Percentiles rank a stretch among this genome's conserved stretches.
phyloP scores from a whole-genome alignment of 2,329 filamentous ascomycete genomes.

The Monascus ruber region DNA sequence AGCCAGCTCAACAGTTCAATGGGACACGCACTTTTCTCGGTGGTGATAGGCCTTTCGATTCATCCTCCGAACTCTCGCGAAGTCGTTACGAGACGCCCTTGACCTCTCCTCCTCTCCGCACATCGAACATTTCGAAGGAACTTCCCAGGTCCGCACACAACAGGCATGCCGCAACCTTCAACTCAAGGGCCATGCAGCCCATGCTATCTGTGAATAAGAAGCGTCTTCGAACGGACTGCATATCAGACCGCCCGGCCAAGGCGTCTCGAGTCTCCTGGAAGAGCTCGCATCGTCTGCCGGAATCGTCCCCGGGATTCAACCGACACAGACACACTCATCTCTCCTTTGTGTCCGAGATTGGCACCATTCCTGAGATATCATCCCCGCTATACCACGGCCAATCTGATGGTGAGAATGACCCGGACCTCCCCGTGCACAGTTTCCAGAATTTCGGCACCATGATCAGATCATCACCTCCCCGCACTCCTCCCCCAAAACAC shows the following conservation, averaged over 20 bases:
- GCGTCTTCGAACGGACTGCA: conserved; percentile 58
- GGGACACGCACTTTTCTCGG: conserved; percentile 44
- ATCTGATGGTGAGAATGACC: conserved; percentile 68
- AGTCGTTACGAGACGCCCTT: conserved; percentile 38
- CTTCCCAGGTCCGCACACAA: conserved; percentile 46
- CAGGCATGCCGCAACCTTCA: conserved; percentile 34
- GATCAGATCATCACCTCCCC: conserved; percentile 68
- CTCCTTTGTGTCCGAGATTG: conserved; percentile 65
- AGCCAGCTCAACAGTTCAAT: conserved; percentile 55
- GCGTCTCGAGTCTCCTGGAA: conserved; percentile 60
- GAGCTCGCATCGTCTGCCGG: conserved; percentile 60
- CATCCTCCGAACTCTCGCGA: conserved; percentile 72
- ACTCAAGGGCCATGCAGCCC: conserved; percentile 31
- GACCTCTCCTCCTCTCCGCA: conserved; percentile 77
- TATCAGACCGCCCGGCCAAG: conserved; percentile 44
- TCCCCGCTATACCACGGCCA: conserved; percentile 28
- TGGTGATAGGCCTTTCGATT: conserved; percentile 72
- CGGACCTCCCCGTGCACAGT: conserved; percentile 54
- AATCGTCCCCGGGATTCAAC: conserved; percentile 78
- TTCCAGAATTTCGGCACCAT: conserved; percentile 36
- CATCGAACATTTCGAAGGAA: conserved; percentile 74
- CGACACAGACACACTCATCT: conserved; percentile 53
- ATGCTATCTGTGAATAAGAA: conserved; percentile 47
- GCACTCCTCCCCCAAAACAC: conserved; percentile 60
- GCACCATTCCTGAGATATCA: conserved; percentile 56